Conservation (phyloP, 1,284 basidiomycete species). For the Apiotrichum sp. region DNA sequence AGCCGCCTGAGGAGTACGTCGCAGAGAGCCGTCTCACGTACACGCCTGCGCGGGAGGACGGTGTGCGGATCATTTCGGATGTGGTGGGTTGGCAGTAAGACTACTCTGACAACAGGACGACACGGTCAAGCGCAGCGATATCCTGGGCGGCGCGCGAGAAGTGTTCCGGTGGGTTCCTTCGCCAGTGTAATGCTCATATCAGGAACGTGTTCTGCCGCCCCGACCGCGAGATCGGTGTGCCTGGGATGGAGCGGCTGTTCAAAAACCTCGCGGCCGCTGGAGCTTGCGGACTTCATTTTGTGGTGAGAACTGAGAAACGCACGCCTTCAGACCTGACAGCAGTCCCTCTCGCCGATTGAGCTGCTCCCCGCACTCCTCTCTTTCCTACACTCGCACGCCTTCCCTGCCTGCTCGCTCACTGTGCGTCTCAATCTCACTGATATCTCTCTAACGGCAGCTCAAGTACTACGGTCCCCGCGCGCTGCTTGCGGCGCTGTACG, state of each 20-base stretch:
- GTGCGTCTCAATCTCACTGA: neutral
- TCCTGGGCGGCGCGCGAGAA: conserved; percentile 63
- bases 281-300: conserved; percentile 75
- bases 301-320: conserved; percentile 54
- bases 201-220: conserved; percentile 50
- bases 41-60: neutral
- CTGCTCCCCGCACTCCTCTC: conserved; percentile 69
- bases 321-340: conserved; percentile 2
- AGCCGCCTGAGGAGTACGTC: no score
- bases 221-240: conserved; percentile 67
- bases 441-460: neutral
- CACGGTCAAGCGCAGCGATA: conserved; percentile 74
- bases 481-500: conserved; percentile 68
- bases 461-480: conserved; percentile 64
- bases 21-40: neutral
- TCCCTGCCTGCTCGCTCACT: conserved; percentile 47
- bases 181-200: neutral
- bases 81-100: neutral
- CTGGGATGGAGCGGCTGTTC: conserved; percentile 83
- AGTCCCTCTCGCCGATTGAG: conserved; percentile 86
- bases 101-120: conserved; percentile 48
- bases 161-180: conserved; percentile 53
- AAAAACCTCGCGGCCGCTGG: conserved; percentile 56
- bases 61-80: conserved; percentile 1
- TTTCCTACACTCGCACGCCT: conserved; percentile 64